Evolutionary conservation across 495 filamentous ascomycete genomes (phyloP), one percentile per base, ranked within the genome.

Genomic region (Cetradonia linearis): DNA sequence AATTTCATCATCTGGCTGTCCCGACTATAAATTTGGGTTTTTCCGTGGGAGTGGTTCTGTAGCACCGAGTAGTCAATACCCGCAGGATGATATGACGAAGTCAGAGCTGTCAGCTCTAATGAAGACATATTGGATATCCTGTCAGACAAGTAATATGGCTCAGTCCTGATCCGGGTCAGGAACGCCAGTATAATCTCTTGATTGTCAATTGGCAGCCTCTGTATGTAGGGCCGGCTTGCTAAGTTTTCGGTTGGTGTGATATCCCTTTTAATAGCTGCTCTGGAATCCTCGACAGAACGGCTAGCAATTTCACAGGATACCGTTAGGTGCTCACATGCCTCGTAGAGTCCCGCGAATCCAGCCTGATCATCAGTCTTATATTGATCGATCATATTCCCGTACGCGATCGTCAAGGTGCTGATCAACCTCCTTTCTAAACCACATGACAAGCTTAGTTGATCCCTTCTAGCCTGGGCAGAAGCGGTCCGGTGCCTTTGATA

Each of bases 361-460:
- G 84, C 83, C 75, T 93, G 95, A 71, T 96, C 89, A 69, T 95
- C 91, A 52, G 86, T 84, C 65, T 86, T 87, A 71, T 95, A 89
- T 68, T 83, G 82, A 67, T 98, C 91, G 64, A 93, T 88, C 67
- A 98, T 76, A 63, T 86, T 88, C 20, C 86, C 62, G 28, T 66
- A 64, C 4, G 62, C 66, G 5, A 59, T 54, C 23, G 46, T 28
- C 18, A 66, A 30, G 16, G 47, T 68, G 36, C 58, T 56, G 27
- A 63, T 66, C 7, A 68, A 38, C 49, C 66, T 63, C 37, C 64
- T 34, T 16, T 65, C 40, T 34, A 68, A 30, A 3, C 63, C 61
- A 50, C 61, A 58, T 27, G 30, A 55, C 18, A 63, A 52, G 31
- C 25, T 46, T 7, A 63, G 61, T 37, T 59, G 44, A n/a, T 66